These are phyloP conservation scores for Chlamydomonas reinhardtii DNA, from an alignment of 163 green algal genomes.

Conservation along the genomic window DNA sequence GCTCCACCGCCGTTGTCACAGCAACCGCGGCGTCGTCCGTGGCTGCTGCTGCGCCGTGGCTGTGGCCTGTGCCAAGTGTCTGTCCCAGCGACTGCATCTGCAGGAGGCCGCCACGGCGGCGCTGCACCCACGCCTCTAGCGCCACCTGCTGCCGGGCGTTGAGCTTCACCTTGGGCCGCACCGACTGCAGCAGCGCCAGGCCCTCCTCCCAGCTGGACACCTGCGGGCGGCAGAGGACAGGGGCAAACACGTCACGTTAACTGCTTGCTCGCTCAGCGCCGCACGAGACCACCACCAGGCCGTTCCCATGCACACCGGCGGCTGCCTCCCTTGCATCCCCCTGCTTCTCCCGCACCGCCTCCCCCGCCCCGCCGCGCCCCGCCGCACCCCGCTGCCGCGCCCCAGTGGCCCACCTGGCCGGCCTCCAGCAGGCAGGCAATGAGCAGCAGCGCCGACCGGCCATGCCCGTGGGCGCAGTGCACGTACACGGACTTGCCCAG, in stretches of 20 bases:
- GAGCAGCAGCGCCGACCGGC: conserved; percentile 44
- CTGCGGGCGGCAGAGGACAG: too few relatives aligned
- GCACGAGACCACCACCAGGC: too few relatives aligned
- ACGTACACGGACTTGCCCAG: conserved; percentile 33
- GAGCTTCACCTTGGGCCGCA: conserved; percentile 6
- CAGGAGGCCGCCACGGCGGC: background rate
- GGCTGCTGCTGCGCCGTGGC: too few relatives aligned
- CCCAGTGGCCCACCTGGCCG: background rate
- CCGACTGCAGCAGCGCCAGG: conserved; percentile 45
- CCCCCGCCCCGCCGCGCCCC: too few relatives aligned
- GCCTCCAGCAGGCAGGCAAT: conserved; percentile 48
- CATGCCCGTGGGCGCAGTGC: conserved; percentile 53
- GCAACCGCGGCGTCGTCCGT: too few relatives aligned
- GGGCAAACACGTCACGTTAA: too few relatives aligned
- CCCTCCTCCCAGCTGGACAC: conserved; percentile 28
- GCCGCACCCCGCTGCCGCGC: background rate
- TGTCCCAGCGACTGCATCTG: conserved; percentile 30
- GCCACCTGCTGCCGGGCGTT: conserved; percentile 25
- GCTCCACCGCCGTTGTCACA: too few relatives aligned
- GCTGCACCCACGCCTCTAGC: conserved; percentile 28
- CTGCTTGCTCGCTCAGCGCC: too few relatives aligned
- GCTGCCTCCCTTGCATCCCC: too few relatives aligned
- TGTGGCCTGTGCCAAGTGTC: background rate
- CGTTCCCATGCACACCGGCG: too few relatives aligned
- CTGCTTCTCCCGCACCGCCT: too few relatives aligned